Evolutionary conservation across 331 rosid genomes (phyloP).

Genomic region (Arachis monticola): DNA sequence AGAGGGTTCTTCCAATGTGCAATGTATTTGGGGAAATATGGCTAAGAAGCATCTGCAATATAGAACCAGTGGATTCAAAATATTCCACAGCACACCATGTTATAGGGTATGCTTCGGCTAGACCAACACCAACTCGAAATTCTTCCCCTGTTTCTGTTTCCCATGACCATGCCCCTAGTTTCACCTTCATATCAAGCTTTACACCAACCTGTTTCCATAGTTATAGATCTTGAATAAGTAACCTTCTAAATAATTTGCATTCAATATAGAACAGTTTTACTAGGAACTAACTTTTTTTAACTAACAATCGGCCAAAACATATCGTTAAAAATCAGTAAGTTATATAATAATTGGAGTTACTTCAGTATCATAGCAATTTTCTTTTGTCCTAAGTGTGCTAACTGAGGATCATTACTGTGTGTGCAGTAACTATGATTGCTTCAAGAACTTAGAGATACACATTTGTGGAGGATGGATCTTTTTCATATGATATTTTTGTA

Average conservation of each 20-base stretch:
- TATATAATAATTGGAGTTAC: neutral
- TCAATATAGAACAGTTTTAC: conserved; percentile 6
- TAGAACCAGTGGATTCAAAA: conserved; percentile 63
- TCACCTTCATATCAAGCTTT: conserved; percentile 58
- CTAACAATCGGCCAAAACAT: neutral
- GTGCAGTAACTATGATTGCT: conserved; percentile 15
- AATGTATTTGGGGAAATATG: conserved; percentile 50
- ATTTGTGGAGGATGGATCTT: neutral
- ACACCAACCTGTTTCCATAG: conserved; percentile 55
- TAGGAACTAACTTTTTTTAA: too few relatives aligned
- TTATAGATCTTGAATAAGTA: neutral
- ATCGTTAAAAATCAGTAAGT: neutral
- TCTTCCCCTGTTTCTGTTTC: conserved; percentile 67
- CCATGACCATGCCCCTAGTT: conserved; percentile 79
- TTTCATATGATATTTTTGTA: too few relatives aligned
- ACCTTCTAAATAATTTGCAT: neutral
- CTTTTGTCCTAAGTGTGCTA: neutral
- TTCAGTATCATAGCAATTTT: conserved; percentile 8
- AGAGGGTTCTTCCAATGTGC: conserved; percentile 65
- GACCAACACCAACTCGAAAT: conserved; percentile 73
- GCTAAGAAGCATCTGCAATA: conserved; percentile 52
- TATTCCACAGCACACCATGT: conserved; percentile 83
- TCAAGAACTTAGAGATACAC: conserved; percentile 3
- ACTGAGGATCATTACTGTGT: neutral
- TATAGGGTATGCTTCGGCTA: conserved; percentile 66